Base-by-base conservation (phyloP, 2,329 filamentous ascomycete genomes). In the Chrysoporthe austroafricana region DNA sequence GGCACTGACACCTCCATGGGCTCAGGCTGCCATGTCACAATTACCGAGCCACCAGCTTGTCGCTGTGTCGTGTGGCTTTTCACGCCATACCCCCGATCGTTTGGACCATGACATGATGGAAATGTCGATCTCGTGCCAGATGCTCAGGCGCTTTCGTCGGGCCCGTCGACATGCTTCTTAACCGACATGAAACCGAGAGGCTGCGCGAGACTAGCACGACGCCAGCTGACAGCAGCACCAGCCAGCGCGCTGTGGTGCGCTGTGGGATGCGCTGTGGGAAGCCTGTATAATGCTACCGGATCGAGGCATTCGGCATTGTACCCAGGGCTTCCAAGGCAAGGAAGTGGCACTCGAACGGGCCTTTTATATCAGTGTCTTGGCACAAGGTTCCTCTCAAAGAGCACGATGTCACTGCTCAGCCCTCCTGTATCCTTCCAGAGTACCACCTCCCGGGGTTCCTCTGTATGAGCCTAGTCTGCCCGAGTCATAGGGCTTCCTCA, bases 351-450 rank as follows among this genome's bases (percentile, higher is more conserved):
- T 16, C 48, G 46, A 16, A 21, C 14, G 8, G 21, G 39, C 39
- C n/a, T 14, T 44, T 14, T 26, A 60, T 43, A 60, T 60, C 57
- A 60, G 18, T 7, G 21, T 60, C 4, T 16, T 60, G 39, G 39
- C 39, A 60, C n/a, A 14, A 43, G 16, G 18, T 32, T n/a, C 36
- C 43, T 6, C 39, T 6, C 26, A 54, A 32, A 26, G 39, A 26
- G 36, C 39, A 39, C 57, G 39, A 60, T 44, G 39, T 60, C 57
- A 44, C 39, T 26, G 8, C 39, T 60, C 57, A 60, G 39, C 54
- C 34, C 16, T 36, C 54, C 18, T 32, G 54, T 57, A n/a, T 57
- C 34, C 32, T n/a, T 39, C 54, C 16, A 39, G 54, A 39, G 14
- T 21, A 36, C 34, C 34, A 36, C 32, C 54, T n/a, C 34, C 14